phyloP scores from a whole-genome alignment of 1,284 basidiomycete species.

The Taiwanofungus camphoratus region DNA sequence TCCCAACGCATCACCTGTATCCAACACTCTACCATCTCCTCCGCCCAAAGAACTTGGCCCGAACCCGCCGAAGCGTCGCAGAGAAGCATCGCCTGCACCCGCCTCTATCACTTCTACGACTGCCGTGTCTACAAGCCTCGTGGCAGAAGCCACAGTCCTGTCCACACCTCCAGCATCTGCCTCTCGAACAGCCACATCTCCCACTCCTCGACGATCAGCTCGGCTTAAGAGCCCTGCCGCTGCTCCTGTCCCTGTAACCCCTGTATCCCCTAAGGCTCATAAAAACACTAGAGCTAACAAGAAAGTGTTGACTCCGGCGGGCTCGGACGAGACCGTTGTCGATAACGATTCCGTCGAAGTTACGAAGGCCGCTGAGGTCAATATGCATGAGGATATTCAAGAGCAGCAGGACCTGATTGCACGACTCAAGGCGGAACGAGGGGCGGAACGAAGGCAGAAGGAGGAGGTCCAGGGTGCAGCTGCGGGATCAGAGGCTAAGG shows the following conservation, averaged over 20 bases:
- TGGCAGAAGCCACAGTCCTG: constrained; percentile 6
- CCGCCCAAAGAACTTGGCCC: constrained; percentile 24
- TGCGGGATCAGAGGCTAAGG: constrained; percentile 18
- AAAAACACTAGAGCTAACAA: constrained; percentile 33
- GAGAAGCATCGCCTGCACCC: constrained; percentile 48
- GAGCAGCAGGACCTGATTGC: constrained; percentile 70
- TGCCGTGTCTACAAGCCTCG: constrained; percentile 9
- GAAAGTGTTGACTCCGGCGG: constrained; percentile 40
- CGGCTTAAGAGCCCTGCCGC: constrained; percentile 45
- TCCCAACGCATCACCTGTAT: constrained; percentile 28
- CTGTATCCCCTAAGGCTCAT: constrained; percentile 30
- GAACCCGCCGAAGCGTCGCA: constrained; percentile 57
- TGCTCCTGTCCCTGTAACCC: constrained; percentile 26
- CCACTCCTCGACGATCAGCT: constrained; percentile 39
- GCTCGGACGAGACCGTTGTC: constrained; percentile 55
- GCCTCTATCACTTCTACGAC: constrained; percentile 12
- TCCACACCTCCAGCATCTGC: constrained; percentile 21
- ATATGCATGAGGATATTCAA: constrained; percentile 59
- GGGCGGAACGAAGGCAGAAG: constrained; percentile 18
- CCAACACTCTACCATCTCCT: constrained; percentile 28
- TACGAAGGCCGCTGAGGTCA: constrained; percentile 49
- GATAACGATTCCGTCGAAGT: constrained; percentile 53
- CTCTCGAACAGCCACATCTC: constrained; percentile 18
- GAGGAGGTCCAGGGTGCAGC: constrained; percentile 9
- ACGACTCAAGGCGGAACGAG: constrained; percentile 54